Base-by-base conservation (phyloP, 2,329 filamentous ascomycete genomes). In the Fusarium praegraminearum region DNA sequence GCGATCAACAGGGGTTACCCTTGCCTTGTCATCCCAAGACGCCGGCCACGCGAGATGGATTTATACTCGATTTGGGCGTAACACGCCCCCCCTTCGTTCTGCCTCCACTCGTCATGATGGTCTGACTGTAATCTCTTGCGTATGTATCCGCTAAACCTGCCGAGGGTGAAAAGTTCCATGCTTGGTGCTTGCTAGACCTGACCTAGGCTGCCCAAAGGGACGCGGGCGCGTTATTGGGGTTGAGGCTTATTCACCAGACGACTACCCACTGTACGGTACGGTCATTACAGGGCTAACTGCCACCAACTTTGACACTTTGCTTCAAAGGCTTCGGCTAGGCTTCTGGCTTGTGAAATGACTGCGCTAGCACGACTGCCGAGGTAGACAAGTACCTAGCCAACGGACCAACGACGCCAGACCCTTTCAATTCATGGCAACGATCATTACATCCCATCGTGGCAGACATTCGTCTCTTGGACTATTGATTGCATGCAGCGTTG, bases 31-130 rank as follows among this genome's bases (percentile, higher is more conserved):
- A 60, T 59, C 38, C 62, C 61, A 72, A 67, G 72, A 64, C 71
- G 62, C 64, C 45, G 74, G 60, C 74, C 74, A 76, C 74, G 74
- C 74, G 74, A 76, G 74, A 75, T 73, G 74, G 74, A 65, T 65
- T 73, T 75, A 75, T 54, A 49, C 70, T 71, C 67, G 73, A 75
- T 75, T 75, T 43, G 58, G 45, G 56, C 32, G 56, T 50, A 24
- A 33, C 52, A 57, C 65, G 22, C 53, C 57, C 32, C 51, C 60
- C 61, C 59, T 50, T 62, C 41, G 22, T 51, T 46, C 55, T 57
- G 46, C 53, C 45, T 65, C 70, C 65, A 62, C 74, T 74, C 57
- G 66, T 65, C 67, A 75, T 69, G 68, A 63, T 76, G 74, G 73
- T 46, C 70, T 75, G 74, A 76, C 73, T 56, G 57, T 70, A 75